phyloP scores from a whole-genome alignment of 495 filamentous ascomycete genomes.

The Penicillium bialowiezense region DNA sequence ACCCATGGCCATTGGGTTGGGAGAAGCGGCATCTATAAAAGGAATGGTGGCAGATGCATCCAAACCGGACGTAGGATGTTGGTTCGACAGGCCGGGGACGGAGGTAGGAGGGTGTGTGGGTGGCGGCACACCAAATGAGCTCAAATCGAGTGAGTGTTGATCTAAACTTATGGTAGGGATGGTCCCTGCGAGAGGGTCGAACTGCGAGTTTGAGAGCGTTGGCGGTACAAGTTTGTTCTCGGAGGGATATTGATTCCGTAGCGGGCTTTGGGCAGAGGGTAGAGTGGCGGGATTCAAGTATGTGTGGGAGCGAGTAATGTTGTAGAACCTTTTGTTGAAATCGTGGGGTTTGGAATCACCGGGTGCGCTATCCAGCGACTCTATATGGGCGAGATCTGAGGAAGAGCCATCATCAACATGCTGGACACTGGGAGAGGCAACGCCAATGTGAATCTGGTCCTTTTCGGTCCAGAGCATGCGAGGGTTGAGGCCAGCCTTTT shows the following conservation, averaged over 20 bases:
- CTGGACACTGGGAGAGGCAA: constrained; percentile 23
- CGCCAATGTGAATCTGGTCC: constrained; percentile 41
- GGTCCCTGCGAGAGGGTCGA: constrained; percentile 10
- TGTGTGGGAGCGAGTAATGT: constrained; percentile 37
- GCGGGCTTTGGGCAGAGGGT: constrained; percentile 18
- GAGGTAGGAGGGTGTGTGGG: constrained; percentile 10
- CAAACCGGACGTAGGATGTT: not conserved
- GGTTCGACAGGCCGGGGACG: constrained; percentile 4
- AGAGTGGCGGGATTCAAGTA: constrained; percentile 21
- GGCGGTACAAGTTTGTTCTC: constrained; percentile 7
- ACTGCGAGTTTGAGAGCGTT: constrained; percentile 7
- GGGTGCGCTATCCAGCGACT: not conserved
- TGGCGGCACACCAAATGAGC: constrained; percentile 11
- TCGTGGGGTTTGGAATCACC: constrained; percentile 21
- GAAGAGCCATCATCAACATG: constrained; percentile 4
- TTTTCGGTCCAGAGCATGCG: constrained; percentile 47
- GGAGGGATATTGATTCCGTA: constrained; percentile 25
- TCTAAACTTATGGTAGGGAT: not conserved
- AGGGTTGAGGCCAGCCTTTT: constrained; percentile 46
- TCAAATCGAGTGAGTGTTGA: constrained; percentile 13
- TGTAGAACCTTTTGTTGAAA: constrained; percentile 39
- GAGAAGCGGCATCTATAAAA: constrained; percentile 26
- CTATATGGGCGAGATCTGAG: constrained; percentile 9
- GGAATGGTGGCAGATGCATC: constrained; percentile 7
- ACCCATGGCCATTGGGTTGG: constrained; percentile 14